phyloP scores from a whole-genome alignment of 2,329 filamentous ascomycete species.

The Ophiostoma fasciatum region DNA sequence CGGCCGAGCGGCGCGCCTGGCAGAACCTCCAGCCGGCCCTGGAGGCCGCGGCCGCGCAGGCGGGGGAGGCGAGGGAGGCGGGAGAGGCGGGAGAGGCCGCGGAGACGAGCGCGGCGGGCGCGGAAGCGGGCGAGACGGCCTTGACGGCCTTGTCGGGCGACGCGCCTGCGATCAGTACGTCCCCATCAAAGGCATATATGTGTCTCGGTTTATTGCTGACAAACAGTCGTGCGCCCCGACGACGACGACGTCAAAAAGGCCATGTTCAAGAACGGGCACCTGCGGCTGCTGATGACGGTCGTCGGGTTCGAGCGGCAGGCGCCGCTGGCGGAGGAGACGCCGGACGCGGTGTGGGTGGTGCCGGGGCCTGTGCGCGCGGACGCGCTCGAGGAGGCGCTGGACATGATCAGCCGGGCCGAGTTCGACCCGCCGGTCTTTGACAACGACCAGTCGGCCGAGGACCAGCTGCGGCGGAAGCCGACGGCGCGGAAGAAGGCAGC shows the following conservation, averaged over 20 bases:
- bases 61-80: slow-evolving; percentile 30
- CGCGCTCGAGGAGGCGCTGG: slow-evolving; percentile 52
- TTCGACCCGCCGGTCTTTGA: slow-evolving; percentile 66
- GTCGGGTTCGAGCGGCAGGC: slow-evolving; percentile 50
- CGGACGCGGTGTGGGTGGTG: slow-evolving; percentile 65
- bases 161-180: slow-evolving; percentile 39
- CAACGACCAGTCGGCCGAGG: slow-evolving; percentile 57
- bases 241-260: slow-evolving; percentile 52
- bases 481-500: slow-evolving; percentile 26
- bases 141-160: slow-evolving; percentile 19
- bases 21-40: too few species aligned
- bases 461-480: slow-evolving; percentile 62
- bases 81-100: slow-evolving; percentile 14
- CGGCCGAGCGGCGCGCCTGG: slow-evolving; percentile 63
- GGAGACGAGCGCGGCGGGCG: slow-evolving; percentile 15
- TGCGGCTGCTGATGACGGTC: slow-evolving; percentile 71
- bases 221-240: slow-evolving; percentile 44
- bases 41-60: slow-evolving; percentile 20
- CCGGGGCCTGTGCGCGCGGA: slow-evolving; percentile 49
- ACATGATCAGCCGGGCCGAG: slow-evolving; percentile 62
- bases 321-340: slow-evolving; percentile 48
- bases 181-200: too few species aligned
- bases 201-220: too few species aligned
- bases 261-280: slow-evolving; percentile 78
- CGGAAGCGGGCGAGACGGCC: slow-evolving; percentile 16